A percentile compares a stretch with the other conserved stretches of the same genome.
Conservation (phyloP, 129 eudicot species). For the Saposhnikovia divaricata region DNA sequence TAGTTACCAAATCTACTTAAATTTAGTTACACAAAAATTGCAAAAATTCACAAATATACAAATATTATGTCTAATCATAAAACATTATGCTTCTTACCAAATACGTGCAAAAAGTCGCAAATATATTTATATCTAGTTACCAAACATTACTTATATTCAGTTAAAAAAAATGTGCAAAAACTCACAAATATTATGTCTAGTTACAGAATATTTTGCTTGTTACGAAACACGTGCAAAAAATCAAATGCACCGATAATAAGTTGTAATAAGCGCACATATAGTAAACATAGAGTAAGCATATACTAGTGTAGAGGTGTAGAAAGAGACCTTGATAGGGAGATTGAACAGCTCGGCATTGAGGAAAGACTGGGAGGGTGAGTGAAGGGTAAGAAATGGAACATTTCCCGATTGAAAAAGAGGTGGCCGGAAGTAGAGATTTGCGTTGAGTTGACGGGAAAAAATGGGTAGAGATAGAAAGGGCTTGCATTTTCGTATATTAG, state of each 20-base stretch:
- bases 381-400: slow-evolving; percentile 15
- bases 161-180: neutral
- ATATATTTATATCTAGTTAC: neutral
- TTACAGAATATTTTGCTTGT: neutral
- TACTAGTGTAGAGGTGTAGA: neutral
- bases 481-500: slow-evolving; percentile 29
- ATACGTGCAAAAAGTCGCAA: neutral
- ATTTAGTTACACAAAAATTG: too few relatives aligned
- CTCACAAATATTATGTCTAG: neutral
- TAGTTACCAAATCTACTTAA: too few relatives aligned
- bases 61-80: too few relatives aligned
- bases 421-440: slow-evolving; percentile 16
- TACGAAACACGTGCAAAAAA: neutral
- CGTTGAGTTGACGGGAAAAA: slow-evolving; percentile 25
- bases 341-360: slow-evolving; percentile 40
- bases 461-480: slow-evolving; percentile 33
- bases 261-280: neutral
- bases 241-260: neutral
- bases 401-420: slow-evolving; percentile 16
- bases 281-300: neutral
- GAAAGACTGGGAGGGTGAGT: slow-evolving; percentile 19
- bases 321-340: slow-evolving; percentile 36
- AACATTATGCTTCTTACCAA: too few relatives aligned
- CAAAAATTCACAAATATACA: too few relatives aligned
- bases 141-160: neutral